These are phyloP conservation scores for Ogataea pini DNA, from an alignment of 805 yeast species.

Conservation along the genomic window DNA sequence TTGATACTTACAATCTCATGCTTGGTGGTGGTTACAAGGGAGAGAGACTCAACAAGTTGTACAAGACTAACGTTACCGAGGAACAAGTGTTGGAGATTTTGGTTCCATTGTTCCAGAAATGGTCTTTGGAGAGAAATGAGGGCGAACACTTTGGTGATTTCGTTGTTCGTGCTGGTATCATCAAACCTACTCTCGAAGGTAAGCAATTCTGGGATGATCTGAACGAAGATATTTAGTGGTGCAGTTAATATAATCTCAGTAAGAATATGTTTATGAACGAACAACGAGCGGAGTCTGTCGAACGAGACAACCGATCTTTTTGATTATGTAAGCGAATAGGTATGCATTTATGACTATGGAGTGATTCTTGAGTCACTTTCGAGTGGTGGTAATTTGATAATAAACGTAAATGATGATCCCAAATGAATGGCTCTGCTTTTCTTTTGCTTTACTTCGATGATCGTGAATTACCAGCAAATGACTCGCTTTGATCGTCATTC, in stretches of 20 bases:
- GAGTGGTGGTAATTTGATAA: too few species aligned
- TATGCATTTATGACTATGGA: background rate
- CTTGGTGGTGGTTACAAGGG: slow-evolving; percentile 97
- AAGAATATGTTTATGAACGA: background rate
- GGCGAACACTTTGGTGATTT: slow-evolving; percentile 97
- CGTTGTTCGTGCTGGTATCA: slow-evolving; percentile 81
- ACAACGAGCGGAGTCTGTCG: background rate
- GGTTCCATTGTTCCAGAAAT: slow-evolving; percentile 86
- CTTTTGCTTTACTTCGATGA: background rate
- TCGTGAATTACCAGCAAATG: too few species aligned
- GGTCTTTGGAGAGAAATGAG: slow-evolving; percentile 89
- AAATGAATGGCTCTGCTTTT: background rate
- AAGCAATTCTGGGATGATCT: slow-evolving; percentile 93
- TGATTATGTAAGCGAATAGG: background rate
- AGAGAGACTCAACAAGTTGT: slow-evolving; percentile 86
- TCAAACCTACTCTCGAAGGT: slow-evolving; percentile 87
- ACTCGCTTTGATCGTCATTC: background rate
- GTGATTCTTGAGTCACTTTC: background rate
- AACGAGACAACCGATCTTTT: too few species aligned
- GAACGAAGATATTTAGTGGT: slow-evolving; percentile 64
- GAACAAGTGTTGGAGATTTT: slow-evolving; percentile 78
- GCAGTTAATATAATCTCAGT: background rate
- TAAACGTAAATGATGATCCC: too few species aligned
- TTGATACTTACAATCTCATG: slow-evolving; percentile 89
- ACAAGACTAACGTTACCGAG: slow-evolving; percentile 84